A percentile compares a stretch with the other conserved stretches of the same genome.
Evolutionary conservation across 2,329 filamentous ascomycete genomes (phyloP).

Genomic region (Fusarium acutatum): DNA sequence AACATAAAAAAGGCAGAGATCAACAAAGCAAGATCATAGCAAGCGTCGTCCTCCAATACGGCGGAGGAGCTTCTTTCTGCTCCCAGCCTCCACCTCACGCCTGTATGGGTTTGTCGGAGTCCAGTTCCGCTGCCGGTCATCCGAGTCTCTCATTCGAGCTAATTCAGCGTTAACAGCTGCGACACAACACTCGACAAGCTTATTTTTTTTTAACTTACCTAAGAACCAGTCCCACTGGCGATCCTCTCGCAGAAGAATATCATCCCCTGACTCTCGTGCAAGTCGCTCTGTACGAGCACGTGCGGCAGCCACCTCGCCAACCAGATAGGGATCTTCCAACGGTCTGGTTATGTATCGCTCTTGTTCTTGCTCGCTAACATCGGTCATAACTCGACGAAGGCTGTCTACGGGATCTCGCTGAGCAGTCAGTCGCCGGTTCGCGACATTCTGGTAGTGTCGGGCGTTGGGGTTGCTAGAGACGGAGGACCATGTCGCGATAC

Average conservation of each 20-base stretch:
- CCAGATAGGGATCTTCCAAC: conserved; percentile 72
- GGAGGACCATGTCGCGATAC: conserved; percentile 69
- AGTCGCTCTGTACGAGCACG: conserved; percentile 65
- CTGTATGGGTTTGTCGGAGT: conserved; percentile 47
- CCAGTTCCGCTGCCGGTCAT: conserved; percentile 61
- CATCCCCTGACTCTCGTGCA: conserved; percentile 63
- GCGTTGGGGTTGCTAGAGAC: conserved; percentile 61
- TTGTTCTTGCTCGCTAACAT: conserved; percentile 26
- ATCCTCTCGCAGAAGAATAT: conserved; percentile 65
- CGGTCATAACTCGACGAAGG: conserved; percentile 35
- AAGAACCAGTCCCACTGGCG: conserved; percentile 69
- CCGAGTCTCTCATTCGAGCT: conserved; percentile 62
- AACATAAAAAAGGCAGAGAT: not conserved
- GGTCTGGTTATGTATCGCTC: conserved; percentile 51
- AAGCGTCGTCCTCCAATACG: conserved; percentile 50
- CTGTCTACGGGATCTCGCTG: conserved; percentile 48
- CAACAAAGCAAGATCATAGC: conserved; percentile 26
- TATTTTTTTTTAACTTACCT: conserved; percentile 51
- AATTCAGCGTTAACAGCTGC: conserved; percentile 12
- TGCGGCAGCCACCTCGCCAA: conserved; percentile 71
- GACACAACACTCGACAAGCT: not conserved
- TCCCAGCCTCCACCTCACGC: conserved; percentile 42
- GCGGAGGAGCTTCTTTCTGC: conserved; percentile 51
- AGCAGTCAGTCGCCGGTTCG: conserved; percentile 65
- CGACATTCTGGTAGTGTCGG: conserved; percentile 70